These are phyloP conservation scores for Wallacemonas sp. DNA, from an alignment of 208 protist species.

Conservation along the genomic window DNA sequence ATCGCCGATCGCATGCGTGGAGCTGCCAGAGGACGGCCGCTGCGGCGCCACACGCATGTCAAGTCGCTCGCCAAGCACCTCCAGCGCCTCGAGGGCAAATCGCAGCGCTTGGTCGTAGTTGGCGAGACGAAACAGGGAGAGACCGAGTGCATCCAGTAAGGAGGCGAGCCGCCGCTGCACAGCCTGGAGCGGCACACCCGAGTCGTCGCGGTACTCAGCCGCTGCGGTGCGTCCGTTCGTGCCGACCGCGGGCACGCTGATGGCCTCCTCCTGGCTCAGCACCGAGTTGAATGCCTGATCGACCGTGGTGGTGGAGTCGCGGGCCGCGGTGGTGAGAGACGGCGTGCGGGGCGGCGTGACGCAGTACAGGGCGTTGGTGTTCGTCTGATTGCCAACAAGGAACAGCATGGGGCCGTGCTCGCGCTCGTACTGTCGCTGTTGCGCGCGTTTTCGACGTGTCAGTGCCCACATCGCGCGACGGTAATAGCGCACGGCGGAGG, in stretches of 20 bases:
- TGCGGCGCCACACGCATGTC: conserved; percentile 8
- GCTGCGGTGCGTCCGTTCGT: not conserved
- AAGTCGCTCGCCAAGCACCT: conserved; percentile 27
- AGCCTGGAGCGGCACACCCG: conserved; percentile 20
- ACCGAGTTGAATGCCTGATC: no score
- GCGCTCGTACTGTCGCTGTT: conserved; percentile 20
- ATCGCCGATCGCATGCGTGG: not conserved
- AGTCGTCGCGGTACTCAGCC: conserved; percentile 23
- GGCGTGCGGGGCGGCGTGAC: not conserved
- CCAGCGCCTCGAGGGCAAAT: conserved; percentile 69
- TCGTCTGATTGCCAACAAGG: not conserved
- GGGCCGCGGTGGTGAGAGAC: not conserved
- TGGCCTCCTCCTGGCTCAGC: not conserved
- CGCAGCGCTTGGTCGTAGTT: conserved; percentile 78
- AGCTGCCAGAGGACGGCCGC: not conserved
- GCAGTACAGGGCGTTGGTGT: conserved; percentile 1
- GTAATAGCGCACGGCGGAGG: conserved; percentile 81
- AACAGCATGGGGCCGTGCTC: conserved; percentile 19
- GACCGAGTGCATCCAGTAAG: conserved; percentile 79
- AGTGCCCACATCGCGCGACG: conserved; percentile 78
- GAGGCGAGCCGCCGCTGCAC: conserved; percentile 62
- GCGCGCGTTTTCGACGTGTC: conserved; percentile 4
- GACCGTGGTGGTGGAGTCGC: not conserved
- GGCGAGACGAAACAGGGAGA: conserved; percentile 67
- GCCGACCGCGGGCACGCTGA: not conserved